These are phyloP conservation scores for Hamigera avellanea DNA, from an alignment of 495 filamentous ascomycete genomes.

Conservation along the genomic window DNA sequence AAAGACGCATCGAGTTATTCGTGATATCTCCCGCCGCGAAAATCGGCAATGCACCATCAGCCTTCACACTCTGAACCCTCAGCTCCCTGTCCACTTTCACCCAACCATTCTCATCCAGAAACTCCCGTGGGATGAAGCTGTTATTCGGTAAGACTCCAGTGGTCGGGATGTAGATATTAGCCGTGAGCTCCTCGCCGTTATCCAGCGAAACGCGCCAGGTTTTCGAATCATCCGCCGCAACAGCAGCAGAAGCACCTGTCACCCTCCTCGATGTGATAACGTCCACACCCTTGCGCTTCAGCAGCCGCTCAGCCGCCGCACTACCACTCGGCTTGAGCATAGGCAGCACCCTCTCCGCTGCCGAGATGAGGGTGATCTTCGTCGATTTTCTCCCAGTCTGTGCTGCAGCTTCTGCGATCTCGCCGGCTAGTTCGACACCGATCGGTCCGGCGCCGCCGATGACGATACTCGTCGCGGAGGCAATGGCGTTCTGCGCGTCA, in stretches of 20 bases:
- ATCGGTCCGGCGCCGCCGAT: conserved; percentile 58
- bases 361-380: conserved; percentile 38
- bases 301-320: conserved; percentile 12
- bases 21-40: conserved; percentile 33
- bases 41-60: conserved; percentile 6
- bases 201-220: conserved; percentile 26
- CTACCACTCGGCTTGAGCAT: conserved; percentile 17
- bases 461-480: conserved; percentile 45
- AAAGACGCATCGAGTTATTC: conserved; percentile 16
- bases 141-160: conserved; percentile 51
- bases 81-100: conserved; percentile 46
- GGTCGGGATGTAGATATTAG: conserved; percentile 54
- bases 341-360: conserved; percentile 21
- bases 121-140: conserved; percentile 38
- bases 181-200: conserved; percentile 26
- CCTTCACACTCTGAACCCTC: conserved; percentile 22
- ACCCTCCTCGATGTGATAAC: conserved; percentile 11
- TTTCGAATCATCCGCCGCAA: conserved; percentile 4
- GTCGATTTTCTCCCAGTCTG: conserved; percentile 24
- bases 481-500: conserved; percentile 32
- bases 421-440: conserved; percentile 52
- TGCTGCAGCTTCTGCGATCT: conserved; percentile 37
- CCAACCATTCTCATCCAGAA: conserved; percentile 39
- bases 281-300: conserved; percentile 16
- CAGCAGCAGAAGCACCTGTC: conserved; percentile 5